Percentiles rank a stretch among this genome's conserved stretches.
phyloP scores from a whole-genome alignment of 2,329 filamentous ascomycete species.

The Penicillium sp. region DNA sequence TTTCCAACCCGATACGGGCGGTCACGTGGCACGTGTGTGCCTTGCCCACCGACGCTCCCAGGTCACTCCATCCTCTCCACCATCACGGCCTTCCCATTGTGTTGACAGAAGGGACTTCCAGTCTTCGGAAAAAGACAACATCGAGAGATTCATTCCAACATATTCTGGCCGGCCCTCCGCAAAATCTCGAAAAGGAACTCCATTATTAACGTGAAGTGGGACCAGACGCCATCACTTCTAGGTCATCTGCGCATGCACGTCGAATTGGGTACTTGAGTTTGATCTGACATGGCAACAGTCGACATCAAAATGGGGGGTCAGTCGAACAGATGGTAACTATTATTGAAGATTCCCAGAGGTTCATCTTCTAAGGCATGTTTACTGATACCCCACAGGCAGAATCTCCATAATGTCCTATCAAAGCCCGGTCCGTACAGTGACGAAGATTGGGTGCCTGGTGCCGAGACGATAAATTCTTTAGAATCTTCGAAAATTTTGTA shows the following conservation, averaged over 20 bases:
- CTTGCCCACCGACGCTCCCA: conserved; percentile 16
- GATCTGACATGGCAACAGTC: conserved; percentile 6
- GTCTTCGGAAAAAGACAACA: neutral
- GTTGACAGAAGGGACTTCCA: neutral
- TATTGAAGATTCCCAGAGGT: conserved; percentile 14
- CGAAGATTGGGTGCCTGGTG: conserved; percentile 59
- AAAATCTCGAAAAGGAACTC: neutral
- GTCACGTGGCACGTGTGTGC: conserved; percentile 31
- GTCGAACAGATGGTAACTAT: conserved; percentile 22
- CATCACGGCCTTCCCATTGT: conserved; percentile 3
- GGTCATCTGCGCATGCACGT: neutral
- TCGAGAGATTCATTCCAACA: neutral
- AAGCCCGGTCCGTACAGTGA: conserved; percentile 82
- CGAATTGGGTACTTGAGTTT: neutral
- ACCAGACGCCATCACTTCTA: neutral
- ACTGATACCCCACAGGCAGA: conserved; percentile 63
- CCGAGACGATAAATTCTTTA: conserved; percentile 59
- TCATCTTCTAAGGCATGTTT: neutral
- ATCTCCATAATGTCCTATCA: conserved; percentile 79
- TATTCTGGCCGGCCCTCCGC: neutral
- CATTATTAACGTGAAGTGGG: neutral
- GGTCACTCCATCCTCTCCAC: conserved; percentile 17
- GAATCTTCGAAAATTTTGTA: conserved; percentile 77
- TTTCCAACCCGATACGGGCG: conserved; percentile 20
- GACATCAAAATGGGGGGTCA: neutral